phyloP scores from a whole-genome alignment of 495 filamentous ascomycete species.

The Neurospora hispaniola region DNA sequence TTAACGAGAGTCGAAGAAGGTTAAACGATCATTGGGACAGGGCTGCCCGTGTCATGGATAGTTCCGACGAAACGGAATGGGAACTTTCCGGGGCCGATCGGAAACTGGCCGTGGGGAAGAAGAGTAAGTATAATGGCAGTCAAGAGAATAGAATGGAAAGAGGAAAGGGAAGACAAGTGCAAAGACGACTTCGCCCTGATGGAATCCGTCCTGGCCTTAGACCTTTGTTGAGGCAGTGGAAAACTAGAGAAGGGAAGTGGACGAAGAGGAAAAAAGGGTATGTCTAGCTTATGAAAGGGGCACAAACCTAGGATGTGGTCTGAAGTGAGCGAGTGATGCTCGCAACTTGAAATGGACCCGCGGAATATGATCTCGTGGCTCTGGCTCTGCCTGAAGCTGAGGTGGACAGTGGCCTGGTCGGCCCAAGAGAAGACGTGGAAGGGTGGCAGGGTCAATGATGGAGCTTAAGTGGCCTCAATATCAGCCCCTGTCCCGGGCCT shows the following conservation, averaged over 20 bases:
- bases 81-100: constrained; percentile 6
- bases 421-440: neutral
- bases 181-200: neutral
- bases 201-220: neutral
- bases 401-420: neutral
- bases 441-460: neutral
- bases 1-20: constrained; percentile 40
- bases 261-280: neutral
- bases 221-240: neutral
- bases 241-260: neutral
- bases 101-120: constrained; percentile 9
- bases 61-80: neutral
- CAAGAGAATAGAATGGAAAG: neutral
- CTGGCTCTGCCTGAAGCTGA: neutral
- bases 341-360: neutral
- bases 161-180: neutral
- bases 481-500: neutral
- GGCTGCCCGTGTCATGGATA: constrained; percentile 18
- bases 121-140: neutral
- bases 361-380: neutral
- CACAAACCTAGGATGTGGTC: neutral
- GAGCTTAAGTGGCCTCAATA: neutral
- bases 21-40: constrained; percentile 32
- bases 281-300: neutral
- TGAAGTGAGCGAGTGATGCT: neutral